Conservation (phyloP, 2,329 filamentous ascomycete genomes). For the Fusarium foetens region DNA sequence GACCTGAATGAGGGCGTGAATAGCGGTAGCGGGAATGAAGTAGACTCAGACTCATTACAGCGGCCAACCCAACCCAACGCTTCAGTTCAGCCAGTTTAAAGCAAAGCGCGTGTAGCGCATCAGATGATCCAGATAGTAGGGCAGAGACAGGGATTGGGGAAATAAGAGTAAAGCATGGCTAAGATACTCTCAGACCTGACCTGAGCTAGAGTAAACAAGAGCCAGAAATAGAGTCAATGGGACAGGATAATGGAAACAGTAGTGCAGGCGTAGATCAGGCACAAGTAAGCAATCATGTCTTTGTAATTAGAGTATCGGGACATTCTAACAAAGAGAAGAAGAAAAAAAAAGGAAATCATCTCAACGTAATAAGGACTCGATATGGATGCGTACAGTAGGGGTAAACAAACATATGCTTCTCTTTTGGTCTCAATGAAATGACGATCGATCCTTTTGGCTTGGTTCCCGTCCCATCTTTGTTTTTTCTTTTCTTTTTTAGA, state of each 20-base stretch:
- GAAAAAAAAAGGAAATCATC: background rate
- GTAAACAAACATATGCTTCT: background rate
- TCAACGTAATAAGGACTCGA: background rate
- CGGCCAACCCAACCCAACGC: conserved; percentile 37
- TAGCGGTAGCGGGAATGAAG: conserved; percentile 27
- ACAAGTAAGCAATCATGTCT: background rate
- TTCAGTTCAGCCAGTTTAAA: conserved; percentile 17
- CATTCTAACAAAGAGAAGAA: conserved; percentile 28
- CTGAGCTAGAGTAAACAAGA: conserved; percentile 8
- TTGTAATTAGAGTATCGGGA: conserved; percentile 9
- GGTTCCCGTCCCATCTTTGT: conserved; percentile 14
- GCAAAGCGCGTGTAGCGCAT: conserved; percentile 20
- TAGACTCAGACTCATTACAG: conserved; percentile 28
- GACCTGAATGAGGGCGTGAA: conserved; percentile 28
- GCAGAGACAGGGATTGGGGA: conserved; percentile 21
- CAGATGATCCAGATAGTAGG: conserved; percentile 1
- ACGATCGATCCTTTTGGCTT: conserved; percentile 8
- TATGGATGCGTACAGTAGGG: background rate
- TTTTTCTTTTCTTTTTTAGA: conserved; percentile 6
- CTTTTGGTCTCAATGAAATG: conserved; percentile 2
- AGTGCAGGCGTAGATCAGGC: conserved; percentile 15
- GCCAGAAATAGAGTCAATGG: conserved; percentile 37
- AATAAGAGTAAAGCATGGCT: conserved; percentile 21
- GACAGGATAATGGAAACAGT: conserved; percentile 22
- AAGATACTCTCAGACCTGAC: conserved; percentile 21